phyloP scores from a whole-genome alignment of 495 filamentous ascomycete genomes.

The Lindgomyces ingoldianus region DNA sequence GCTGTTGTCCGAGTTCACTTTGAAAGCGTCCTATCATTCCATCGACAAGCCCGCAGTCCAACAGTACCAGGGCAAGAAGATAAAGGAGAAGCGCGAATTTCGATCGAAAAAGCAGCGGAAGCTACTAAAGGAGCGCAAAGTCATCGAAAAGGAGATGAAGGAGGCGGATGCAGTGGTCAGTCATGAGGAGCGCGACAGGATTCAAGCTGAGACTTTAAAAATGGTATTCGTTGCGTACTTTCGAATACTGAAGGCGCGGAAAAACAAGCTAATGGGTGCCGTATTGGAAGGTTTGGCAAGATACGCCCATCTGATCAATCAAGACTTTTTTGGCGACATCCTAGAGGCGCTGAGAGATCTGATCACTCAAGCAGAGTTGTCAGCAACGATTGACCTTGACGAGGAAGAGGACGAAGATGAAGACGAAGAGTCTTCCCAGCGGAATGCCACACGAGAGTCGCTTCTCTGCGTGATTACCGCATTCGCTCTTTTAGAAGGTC shows the following conservation, averaged over 20 bases:
- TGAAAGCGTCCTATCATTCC: constrained; percentile 73
- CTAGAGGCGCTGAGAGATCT: constrained; percentile 92
- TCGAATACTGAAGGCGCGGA: constrained; percentile 81
- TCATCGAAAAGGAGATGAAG: constrained; percentile 87
- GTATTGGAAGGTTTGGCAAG: constrained; percentile 88
- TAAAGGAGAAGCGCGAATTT: constrained; percentile 72
- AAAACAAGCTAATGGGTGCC: constrained; percentile 82
- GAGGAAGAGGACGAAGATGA: constrained; percentile 50
- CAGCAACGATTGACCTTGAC: constrained; percentile 47
- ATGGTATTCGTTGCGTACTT: constrained; percentile 95
- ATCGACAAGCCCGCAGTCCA: constrained; percentile 61
- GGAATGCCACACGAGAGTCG: constrained; percentile 77
- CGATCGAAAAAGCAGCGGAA: constrained; percentile 75
- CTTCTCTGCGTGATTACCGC: constrained; percentile 96
- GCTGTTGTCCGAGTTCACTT: constrained; percentile 79
- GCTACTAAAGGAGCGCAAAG: constrained; percentile 76
- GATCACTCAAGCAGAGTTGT: constrained; percentile 64
- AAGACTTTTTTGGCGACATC: constrained; percentile 96
- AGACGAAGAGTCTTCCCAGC: constrained; percentile 47
- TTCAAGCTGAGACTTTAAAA: constrained; percentile 92
- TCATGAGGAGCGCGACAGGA: constrained; percentile 87
- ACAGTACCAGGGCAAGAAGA: constrained; percentile 57
- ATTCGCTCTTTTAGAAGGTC: constrained; percentile 87
- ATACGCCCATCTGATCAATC: constrained; percentile 95
- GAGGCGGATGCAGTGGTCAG: constrained; percentile 87